Evolutionary conservation across 1,284 basidiomycete genomes (phyloP).

Genomic region (Pseudozyma hubeiensis): DNA sequence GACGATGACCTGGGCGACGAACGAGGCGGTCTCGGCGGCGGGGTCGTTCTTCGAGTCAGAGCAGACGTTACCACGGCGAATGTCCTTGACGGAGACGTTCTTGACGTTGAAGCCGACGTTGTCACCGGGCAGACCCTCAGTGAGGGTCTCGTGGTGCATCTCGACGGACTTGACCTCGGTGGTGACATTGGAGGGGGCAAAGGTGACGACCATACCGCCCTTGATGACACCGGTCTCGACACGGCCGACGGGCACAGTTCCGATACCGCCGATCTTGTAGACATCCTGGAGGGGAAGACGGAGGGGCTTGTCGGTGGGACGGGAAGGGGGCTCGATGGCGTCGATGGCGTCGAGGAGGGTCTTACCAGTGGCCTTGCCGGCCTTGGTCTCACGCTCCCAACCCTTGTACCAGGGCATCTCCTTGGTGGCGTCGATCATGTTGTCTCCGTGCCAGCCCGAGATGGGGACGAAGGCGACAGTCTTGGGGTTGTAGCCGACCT

Average conservation of each 20-base stretch:
- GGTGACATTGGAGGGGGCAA: slow-evolving; percentile 96
- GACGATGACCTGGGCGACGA: slow-evolving; percentile 99
- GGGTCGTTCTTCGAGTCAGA: slow-evolving; percentile 99
- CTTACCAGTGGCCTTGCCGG: slow-evolving; percentile 92
- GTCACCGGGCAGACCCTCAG: slow-evolving; percentile 95
- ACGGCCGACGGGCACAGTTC: slow-evolving; percentile 99
- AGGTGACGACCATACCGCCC: slow-evolving; percentile 95
- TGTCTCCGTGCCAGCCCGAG: slow-evolving; percentile 99
- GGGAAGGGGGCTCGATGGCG: slow-evolving; percentile 95
- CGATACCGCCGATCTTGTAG: slow-evolving; percentile 99
- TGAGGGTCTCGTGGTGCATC: slow-evolving; percentile 99
- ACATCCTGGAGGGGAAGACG: slow-evolving; percentile 99
- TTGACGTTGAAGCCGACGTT: slow-evolving; percentile 92
- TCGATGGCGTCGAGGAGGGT: slow-evolving; percentile 99
- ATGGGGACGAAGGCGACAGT: slow-evolving; percentile 98
- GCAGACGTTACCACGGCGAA: slow-evolving; percentile 98
- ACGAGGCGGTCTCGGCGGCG: slow-evolving; percentile 97
- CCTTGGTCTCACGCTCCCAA: slow-evolving; percentile 79
- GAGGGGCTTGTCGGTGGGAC: slow-evolving; percentile 99
- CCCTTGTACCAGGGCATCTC: slow-evolving; percentile 99
- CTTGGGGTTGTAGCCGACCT: slow-evolving; percentile 99
- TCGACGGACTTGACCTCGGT: slow-evolving; percentile 99
- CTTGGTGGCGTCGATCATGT: slow-evolving; percentile 88
- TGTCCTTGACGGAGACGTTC: slow-evolving; percentile 99
- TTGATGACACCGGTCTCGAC: slow-evolving; percentile 99